phyloP scores from a whole-genome alignment of 2,329 filamentous ascomycete genomes.

The Fusarium sp. region DNA sequence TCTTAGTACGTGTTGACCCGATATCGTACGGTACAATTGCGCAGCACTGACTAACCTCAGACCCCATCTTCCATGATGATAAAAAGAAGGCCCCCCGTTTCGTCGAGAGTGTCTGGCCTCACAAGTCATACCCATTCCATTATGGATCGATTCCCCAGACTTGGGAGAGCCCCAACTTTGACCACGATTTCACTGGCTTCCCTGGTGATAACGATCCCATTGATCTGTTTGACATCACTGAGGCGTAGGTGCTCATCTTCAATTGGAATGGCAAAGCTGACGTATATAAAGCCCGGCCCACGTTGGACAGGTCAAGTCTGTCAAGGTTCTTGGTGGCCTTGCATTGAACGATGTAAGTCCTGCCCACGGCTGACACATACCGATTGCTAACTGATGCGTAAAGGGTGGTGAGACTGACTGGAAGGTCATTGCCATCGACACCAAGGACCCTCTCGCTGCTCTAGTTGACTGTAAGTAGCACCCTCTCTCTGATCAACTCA shows the following conservation, averaged over 20 bases:
- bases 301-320: constrained; percentile 53
- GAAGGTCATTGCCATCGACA: constrained; percentile 53
- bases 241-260: constrained; percentile 1
- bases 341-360: constrained; percentile 50
- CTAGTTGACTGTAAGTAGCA: constrained; percentile 46
- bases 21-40: accelerated
- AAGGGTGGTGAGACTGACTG: constrained; percentile 51
- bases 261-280: neutral
- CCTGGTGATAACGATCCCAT: constrained; percentile 55
- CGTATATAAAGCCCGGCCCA: constrained; percentile 33
- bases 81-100: constrained; percentile 49
- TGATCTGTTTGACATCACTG: constrained; percentile 53
- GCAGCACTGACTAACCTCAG: constrained; percentile 25
- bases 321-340: constrained; percentile 53
- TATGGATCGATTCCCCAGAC: constrained; percentile 57
- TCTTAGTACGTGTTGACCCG: constrained; percentile 43
- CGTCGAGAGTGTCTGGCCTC: constrained; percentile 55
- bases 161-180: constrained; percentile 54
- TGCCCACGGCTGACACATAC: accelerated
- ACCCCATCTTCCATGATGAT: constrained; percentile 55
- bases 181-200: constrained; percentile 50
- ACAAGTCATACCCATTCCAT: constrained; percentile 54
- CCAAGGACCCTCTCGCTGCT: constrained; percentile 50
- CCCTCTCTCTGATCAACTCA: accelerated
- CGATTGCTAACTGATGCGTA: neutral